These are phyloP conservation scores for Aureobasidium vineae DNA, from an alignment of 2,329 filamentous ascomycete species.

Conservation along the genomic window DNA sequence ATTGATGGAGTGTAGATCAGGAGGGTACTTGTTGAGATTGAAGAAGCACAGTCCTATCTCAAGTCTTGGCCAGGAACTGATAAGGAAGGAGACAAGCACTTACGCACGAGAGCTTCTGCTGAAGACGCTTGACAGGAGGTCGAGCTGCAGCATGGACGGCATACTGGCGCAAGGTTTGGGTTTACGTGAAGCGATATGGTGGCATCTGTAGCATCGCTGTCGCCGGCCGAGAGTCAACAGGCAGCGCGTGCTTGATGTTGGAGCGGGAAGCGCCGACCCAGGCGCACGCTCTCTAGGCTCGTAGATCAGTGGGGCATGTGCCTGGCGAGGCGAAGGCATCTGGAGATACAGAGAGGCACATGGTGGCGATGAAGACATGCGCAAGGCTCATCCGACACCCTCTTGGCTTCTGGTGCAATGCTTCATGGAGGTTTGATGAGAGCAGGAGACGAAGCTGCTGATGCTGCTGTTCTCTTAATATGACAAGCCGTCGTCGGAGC, in stretches of 20 bases:
- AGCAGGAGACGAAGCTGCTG: not conserved
- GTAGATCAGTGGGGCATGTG: constrained; percentile 13
- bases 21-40: constrained; percentile 20
- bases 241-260: not conserved
- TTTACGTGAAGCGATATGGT: constrained; percentile 13
- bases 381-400: constrained; percentile 6
- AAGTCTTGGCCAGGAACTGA: constrained; percentile 19
- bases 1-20: constrained; percentile 23
- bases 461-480: not conserved
- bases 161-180: not conserved
- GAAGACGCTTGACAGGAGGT: constrained; percentile 1
- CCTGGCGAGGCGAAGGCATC: not conserved
- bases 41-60: constrained; percentile 21
- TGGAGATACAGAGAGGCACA: not conserved
- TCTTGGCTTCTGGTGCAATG: not conserved
- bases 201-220: not conserved
- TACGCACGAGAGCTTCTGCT: constrained; percentile 16
- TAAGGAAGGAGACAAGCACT: constrained; percentile 26
- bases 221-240: not conserved
- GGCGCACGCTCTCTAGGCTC: not conserved
- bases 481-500: not conserved
- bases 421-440: not conserved
- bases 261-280: not conserved
- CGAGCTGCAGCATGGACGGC: not conserved
- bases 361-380: not conserved